Conservation (phyloP, 139 green algal genomes). For the Micractinium sp. region DNA sequence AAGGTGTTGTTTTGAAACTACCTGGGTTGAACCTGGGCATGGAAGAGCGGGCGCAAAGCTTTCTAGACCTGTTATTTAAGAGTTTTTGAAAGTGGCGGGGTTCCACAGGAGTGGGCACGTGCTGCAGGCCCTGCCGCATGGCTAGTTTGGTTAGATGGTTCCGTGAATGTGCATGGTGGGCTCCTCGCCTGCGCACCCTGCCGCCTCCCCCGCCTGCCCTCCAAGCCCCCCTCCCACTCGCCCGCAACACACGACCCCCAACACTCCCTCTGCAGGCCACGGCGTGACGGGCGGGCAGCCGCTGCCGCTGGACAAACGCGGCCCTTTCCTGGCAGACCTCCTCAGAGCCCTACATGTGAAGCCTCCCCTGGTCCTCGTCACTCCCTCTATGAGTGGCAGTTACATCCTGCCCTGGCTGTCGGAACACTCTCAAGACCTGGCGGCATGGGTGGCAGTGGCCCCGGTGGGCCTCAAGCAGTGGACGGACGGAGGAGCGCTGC, state of each 20-base stretch:
- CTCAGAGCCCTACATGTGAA: neutral
- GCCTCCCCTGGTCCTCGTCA: neutral
- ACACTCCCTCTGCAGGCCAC: neutral
- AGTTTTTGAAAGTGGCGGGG: too few relatives aligned
- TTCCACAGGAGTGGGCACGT: too few relatives aligned
- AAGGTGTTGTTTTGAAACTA: neutral
- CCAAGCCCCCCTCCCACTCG: too few relatives aligned
- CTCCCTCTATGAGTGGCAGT: conserved; percentile 8
- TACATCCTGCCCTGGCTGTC: conserved; percentile 24
- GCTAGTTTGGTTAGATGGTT: too few relatives aligned
- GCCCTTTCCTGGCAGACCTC: conserved; percentile 11
- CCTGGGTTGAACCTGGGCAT: neutral
- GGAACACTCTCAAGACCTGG: conserved; percentile 1
- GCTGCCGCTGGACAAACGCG: neutral
- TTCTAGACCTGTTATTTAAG: too few relatives aligned
- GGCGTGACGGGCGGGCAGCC: conserved; percentile 18
- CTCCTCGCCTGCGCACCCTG: too few relatives aligned
- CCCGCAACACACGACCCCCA: neutral
- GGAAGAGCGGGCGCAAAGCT: too few relatives aligned
- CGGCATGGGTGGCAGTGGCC: conserved; percentile 30
- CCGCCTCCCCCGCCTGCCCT: too few relatives aligned
- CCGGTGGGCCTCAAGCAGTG: conserved; percentile 23
- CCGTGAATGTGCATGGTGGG: too few relatives aligned
- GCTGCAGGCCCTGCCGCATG: too few relatives aligned
- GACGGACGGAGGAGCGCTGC: neutral